phyloP scores from a whole-genome alignment of 2,329 filamentous ascomycete genomes.

The Cercospora sp. region DNA sequence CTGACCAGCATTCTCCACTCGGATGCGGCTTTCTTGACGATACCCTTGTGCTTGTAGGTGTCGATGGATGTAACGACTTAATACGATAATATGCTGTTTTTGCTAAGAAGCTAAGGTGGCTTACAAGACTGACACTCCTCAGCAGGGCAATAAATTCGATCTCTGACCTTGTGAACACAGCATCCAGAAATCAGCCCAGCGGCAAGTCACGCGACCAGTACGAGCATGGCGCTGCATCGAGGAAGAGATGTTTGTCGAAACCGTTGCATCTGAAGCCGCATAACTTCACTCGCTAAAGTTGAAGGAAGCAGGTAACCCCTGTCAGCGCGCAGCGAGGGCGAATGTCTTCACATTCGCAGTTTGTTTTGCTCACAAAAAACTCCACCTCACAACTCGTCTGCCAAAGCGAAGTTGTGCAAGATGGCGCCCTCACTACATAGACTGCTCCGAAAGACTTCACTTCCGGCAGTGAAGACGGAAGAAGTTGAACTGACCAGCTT shows the following conservation, averaged over 20 bases:
- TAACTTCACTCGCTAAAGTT: not conserved
- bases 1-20: not conserved
- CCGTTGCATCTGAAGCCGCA: not conserved
- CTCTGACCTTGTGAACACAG: not conserved
- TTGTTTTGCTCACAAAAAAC: not conserved
- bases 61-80: constrained; percentile 2
- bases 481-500: not conserved
- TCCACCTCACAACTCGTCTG: constrained; percentile 6
- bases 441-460: not conserved
- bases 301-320: not conserved
- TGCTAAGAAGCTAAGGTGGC: not conserved
- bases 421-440: constrained; percentile 3
- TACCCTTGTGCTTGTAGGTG: constrained; percentile 12
- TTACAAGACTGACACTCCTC: not conserved
- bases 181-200: not conserved
- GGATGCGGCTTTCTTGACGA: constrained; percentile 5
- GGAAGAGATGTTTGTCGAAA: not conserved
- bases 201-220: not conserved
- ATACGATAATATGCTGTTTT: not conserved
- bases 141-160: not conserved
- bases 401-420: constrained; percentile 2
- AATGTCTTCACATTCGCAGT: not conserved
- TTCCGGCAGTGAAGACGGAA: not conserved
- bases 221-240: not conserved
- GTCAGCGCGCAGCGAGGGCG: not conserved